Conservation (phyloP, 495 filamentous ascomycete species). For the Aspergillus panamensis region DNA sequence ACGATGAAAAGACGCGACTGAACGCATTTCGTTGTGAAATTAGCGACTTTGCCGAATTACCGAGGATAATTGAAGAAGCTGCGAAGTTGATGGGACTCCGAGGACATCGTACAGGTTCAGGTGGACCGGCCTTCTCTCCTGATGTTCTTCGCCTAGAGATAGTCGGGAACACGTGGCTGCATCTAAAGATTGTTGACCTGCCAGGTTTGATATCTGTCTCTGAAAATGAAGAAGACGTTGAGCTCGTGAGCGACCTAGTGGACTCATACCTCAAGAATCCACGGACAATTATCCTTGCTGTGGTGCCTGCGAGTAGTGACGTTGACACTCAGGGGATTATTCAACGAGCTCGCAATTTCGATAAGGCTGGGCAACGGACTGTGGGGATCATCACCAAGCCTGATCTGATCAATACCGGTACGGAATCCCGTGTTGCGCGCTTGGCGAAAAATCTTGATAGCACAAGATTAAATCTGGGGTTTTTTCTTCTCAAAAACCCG, state of each 20-base stretch:
- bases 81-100: no score
- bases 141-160: no score
- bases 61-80: no score
- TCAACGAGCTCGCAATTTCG: conserved; percentile 39
- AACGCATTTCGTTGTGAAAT: no score
- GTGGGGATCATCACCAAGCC: conserved; percentile 56
- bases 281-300: conserved; percentile 35
- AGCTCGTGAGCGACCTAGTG: conserved; percentile 27
- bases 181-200: no score
- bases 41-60: no score
- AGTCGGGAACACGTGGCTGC: no score
- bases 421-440: conserved; percentile 30
- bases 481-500: conserved; percentile 44
- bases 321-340: conserved; percentile 50
- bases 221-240: conserved; percentile 30
- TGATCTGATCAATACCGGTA: conserved; percentile 37
- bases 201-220: no score
- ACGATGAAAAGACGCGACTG: no score
- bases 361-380: conserved; percentile 45
- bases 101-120: no score
- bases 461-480: conserved; percentile 44
- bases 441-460: conserved; percentile 41
- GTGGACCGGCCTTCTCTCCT: no score
- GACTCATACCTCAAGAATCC: conserved; percentile 32
- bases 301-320: conserved; percentile 49